These are phyloP conservation scores for Venturia carpophila DNA, from an alignment of 2,329 filamentous ascomycete species.

Conservation along the genomic window DNA sequence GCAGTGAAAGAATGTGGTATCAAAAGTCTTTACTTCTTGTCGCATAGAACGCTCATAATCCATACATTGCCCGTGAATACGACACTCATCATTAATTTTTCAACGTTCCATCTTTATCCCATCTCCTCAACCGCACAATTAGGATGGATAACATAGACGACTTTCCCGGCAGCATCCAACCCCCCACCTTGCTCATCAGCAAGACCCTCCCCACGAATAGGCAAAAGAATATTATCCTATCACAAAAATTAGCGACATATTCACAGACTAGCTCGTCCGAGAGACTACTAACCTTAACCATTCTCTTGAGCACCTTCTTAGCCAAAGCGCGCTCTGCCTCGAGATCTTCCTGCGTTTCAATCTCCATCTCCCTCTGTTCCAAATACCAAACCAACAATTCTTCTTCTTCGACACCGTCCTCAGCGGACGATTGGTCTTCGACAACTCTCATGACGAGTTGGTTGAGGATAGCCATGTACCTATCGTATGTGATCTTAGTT, in stretches of 20 bases:
- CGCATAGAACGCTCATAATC: neutral
- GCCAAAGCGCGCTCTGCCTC: slow-evolving; percentile 65
- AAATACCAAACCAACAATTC: slow-evolving; percentile 82
- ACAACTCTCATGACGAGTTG: slow-evolving; percentile 73
- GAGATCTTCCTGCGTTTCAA: slow-evolving; percentile 74
- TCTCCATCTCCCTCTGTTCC: slow-evolving; percentile 77
- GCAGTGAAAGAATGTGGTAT: neutral
- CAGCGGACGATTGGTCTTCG: slow-evolving; percentile 63
- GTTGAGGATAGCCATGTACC: slow-evolving; percentile 87
- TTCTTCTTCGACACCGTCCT: slow-evolving; percentile 79
- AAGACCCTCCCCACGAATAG: slow-evolving; percentile 72
- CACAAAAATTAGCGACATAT: slow-evolving; percentile 7
- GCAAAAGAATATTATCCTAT: slow-evolving; percentile 53
- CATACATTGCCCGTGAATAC: neutral
- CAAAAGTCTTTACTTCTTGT: neutral
- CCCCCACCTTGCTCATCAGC: slow-evolving; percentile 64
- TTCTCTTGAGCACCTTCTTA: slow-evolving; percentile 82
- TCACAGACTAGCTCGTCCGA: neutral
- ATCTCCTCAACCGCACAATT: slow-evolving; percentile 74
- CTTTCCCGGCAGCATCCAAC: slow-evolving; percentile 38
- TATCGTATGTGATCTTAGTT: slow-evolving; percentile 90
- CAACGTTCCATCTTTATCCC: neutral
- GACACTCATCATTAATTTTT: neutral
- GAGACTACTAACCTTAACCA: slow-evolving; percentile 70
- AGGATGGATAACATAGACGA: slow-evolving; percentile 85